Base-by-base conservation (phyloP, 2,329 filamentous ascomycete genomes). In the Laburnicola sp. region DNA sequence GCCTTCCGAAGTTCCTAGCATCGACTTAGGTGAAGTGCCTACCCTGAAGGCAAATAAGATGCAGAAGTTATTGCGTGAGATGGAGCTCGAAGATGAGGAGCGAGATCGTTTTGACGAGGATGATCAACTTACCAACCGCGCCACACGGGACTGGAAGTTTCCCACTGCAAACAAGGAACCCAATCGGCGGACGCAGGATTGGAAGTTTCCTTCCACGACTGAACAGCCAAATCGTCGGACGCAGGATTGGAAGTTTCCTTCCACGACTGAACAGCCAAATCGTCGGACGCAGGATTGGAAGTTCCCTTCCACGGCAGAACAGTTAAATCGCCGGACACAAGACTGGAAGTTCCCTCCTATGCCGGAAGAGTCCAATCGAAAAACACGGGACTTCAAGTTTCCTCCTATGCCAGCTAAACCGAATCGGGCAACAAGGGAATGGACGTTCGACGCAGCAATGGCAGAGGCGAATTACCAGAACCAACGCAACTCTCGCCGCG, bases 1-100 rank as follows among this genome's bases (percentile, higher is more conserved):
- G 1, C 54, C 57, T 10, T 61, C 65, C 5, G 68, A 70, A 21
- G 56, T 69, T 6, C 71, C 70, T 2, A 71, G 73, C 23, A 75
- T 80, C 31, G 77, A 74, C 28, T 58, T 79, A 6, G 75, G 77
- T 6, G 76, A 78, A 40, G 77, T 80, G 5, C 76, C 82, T 36
- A 86, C 83, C 1, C 75, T 85, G 46, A 80, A 78, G 51, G 82
- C 82, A 11, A 82, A 79, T 50, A 75, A 79, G 37, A 76, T 78
- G 25, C 80, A 78, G 60, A 73, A 76, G 45, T 74, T 80, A 40
- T 64, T 76, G 38, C 66, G 72, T 11, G 72, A 74, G 39, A 67
- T 75, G 54, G 71, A 76, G 23, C 69, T 75, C 26, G 71, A 74
- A 35, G 72, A 76, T 10, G 72, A 70, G 37, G 56, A 69, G 7